phyloP scores from a whole-genome alignment of 1,284 basidiomycete species.

The Neotropicomus parvogracilis region DNA sequence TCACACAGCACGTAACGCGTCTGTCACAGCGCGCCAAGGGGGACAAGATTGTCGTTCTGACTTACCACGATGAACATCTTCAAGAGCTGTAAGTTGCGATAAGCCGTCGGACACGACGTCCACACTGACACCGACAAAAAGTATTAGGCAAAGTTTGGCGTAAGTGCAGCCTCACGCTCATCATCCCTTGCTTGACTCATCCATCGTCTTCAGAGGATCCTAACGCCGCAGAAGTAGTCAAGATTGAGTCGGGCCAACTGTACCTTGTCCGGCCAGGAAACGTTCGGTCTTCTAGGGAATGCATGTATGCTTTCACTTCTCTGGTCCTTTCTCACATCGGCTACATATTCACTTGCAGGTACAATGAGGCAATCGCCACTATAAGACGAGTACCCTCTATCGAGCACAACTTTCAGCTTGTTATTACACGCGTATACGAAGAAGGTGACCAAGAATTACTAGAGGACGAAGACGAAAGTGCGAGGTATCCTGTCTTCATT shows the following conservation, averaged over 20 bases:
- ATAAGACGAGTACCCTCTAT: slow-evolving; percentile 82
- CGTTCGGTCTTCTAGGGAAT: slow-evolving; percentile 90
- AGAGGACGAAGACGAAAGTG: slow-evolving; percentile 95
- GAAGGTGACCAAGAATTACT: slow-evolving; percentile 93
- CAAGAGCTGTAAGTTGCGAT: slow-evolving; percentile 67
- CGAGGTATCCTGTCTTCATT: slow-evolving; percentile 32
- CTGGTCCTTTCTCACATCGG: not conserved
- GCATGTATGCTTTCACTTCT: slow-evolving; percentile 72
- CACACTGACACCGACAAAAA: slow-evolving; percentile 34
- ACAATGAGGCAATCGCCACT: slow-evolving; percentile 93
- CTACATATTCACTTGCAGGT: slow-evolving; percentile 48
- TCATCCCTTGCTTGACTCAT: slow-evolving; percentile 23
- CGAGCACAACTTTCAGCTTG: slow-evolving; percentile 93
- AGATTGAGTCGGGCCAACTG: slow-evolving; percentile 89
- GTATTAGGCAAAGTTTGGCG: slow-evolving; percentile 95
- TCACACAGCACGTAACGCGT: slow-evolving; percentile 29
- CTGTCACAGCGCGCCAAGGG: slow-evolving; percentile 23
- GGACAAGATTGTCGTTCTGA: slow-evolving; percentile 13
- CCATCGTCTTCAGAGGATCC: slow-evolving; percentile 56
- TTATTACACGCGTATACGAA: slow-evolving; percentile 91
- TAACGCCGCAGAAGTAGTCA: slow-evolving; percentile 90
- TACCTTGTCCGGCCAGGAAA: slow-evolving; percentile 89
- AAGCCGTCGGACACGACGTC: slow-evolving; percentile 8
- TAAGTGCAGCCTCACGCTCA: slow-evolving; percentile 42
- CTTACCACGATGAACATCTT: slow-evolving; percentile 66